phyloP scores from a whole-genome alignment of 495 filamentous ascomycete genomes.

The Xylaria grammica region DNA sequence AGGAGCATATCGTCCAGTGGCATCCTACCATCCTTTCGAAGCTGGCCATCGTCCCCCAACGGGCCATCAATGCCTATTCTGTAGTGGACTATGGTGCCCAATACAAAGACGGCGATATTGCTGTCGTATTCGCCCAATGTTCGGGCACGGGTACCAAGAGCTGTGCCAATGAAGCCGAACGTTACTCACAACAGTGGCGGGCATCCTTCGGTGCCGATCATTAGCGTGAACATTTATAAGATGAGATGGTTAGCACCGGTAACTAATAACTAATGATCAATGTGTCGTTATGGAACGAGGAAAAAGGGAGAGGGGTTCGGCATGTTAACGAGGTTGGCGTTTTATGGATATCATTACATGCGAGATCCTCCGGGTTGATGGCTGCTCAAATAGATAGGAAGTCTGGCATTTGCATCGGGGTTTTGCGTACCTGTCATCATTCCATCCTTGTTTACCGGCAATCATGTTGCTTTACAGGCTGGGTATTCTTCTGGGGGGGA shows the following conservation, averaged over 20 bases:
- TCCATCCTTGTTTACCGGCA: constrained; percentile 13
- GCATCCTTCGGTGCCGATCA: constrained; percentile 37
- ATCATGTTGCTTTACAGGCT: constrained; percentile 5
- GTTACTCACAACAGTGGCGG: constrained; percentile 54
- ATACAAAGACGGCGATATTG: constrained; percentile 86
- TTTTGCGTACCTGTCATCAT: constrained; percentile 26
- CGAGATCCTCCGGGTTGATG: constrained; percentile 13
- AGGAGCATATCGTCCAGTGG: constrained; percentile 96
- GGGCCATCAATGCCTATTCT: constrained; percentile 76
- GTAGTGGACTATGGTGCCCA: constrained; percentile 47
- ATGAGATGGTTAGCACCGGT: constrained; percentile 19
- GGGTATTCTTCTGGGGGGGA: not conserved
- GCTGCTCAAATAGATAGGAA: constrained; percentile 24
- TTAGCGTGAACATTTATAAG: not conserved
- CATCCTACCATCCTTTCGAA: constrained; percentile 96
- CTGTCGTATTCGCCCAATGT: constrained; percentile 77
- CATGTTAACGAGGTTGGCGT: constrained; percentile 21
- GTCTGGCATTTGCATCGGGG: constrained; percentile 41
- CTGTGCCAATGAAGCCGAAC: constrained; percentile 70
- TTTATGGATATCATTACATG: constrained; percentile 24
- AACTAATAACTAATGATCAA: constrained; percentile 31
- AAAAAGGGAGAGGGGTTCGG: not conserved
- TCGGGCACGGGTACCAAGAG: constrained; percentile 56
- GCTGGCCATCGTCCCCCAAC: constrained; percentile 83
- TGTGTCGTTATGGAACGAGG: constrained; percentile 20